Conservation (phyloP, 2,329 filamentous ascomycete genomes). For the Calonectria fujianensis region DNA sequence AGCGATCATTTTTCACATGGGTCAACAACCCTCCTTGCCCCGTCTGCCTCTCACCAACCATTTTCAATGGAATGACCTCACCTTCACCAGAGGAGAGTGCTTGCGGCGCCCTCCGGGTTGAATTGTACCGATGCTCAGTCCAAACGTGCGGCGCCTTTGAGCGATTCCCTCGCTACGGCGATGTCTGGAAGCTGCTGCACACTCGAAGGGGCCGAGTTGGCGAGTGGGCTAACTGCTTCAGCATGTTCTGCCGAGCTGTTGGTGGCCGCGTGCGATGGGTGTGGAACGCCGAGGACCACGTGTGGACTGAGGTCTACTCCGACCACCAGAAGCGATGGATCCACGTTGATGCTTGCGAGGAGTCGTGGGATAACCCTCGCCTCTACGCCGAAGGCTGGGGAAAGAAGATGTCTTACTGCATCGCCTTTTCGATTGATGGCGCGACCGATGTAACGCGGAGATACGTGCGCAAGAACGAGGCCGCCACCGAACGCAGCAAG, state of each 20-base stretch:
- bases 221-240: slow-evolving; percentile 99
- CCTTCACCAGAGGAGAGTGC: slow-evolving; percentile 93
- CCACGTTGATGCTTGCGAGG: slow-evolving; percentile 97
- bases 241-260: slow-evolving; percentile 96
- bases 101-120: slow-evolving; percentile 89
- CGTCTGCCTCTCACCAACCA: slow-evolving; percentile 87
- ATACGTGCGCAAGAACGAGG: slow-evolving; percentile 82
- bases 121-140: slow-evolving; percentile 91
- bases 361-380: slow-evolving; percentile 94
- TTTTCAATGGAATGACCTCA: slow-evolving; percentile 87
- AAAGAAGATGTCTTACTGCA: slow-evolving; percentile 97
- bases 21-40: slow-evolving; percentile 95
- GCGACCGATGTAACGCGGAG: slow-evolving; percentile 79
- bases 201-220: slow-evolving; percentile 90
- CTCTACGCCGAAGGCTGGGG: slow-evolving; percentile 97
- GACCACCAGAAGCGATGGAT: slow-evolving; percentile 95
- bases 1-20: slow-evolving; percentile 95
- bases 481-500: slow-evolving; percentile 83
- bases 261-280: slow-evolving; percentile 96
- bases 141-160: slow-evolving; percentile 85
- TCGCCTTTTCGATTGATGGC: slow-evolving; percentile 95
- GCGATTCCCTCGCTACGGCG: slow-evolving; percentile 94
- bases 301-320: slow-evolving; percentile 98
- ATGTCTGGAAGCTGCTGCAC: slow-evolving; percentile 94
- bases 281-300: slow-evolving; percentile 98